These are phyloP conservation scores for Candolleomyces eurysporus DNA, from an alignment of 768 basidiomycete species.

Conservation along the genomic window DNA sequence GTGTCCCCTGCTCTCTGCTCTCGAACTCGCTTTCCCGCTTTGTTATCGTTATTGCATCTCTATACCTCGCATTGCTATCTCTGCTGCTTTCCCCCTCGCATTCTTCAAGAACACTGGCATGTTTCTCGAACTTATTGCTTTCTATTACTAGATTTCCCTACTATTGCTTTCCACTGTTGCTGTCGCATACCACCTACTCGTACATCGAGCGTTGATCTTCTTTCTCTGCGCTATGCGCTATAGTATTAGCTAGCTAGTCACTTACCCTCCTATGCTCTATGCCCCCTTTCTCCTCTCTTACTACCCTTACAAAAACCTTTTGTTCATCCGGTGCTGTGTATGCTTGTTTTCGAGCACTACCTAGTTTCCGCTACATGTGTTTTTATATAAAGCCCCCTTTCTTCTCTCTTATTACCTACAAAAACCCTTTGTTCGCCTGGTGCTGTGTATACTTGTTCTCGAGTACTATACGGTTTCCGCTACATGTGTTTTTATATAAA, in stretches of 20 bases:
- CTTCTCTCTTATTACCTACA: slow-evolving; percentile 12
- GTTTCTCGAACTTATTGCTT: neutral
- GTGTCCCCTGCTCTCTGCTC: slow-evolving; percentile 7
- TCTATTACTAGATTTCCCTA: neutral
- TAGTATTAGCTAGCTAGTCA: slow-evolving; percentile 10
- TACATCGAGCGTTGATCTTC: slow-evolving; percentile 12
- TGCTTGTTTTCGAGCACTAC: neutral
- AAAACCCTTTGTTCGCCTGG: neutral
- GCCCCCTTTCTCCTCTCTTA: slow-evolving; percentile 10
- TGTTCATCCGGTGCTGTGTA: neutral
- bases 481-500: neutral
- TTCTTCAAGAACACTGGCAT: slow-evolving; percentile 9
- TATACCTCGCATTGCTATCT: neutral
- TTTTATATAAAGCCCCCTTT: neutral
- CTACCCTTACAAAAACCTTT: neutral
- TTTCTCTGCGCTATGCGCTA: slow-evolving; percentile 12
- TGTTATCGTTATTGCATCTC: neutral
- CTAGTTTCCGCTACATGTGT: slow-evolving; percentile 5
- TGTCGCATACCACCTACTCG: slow-evolving; percentile 9
- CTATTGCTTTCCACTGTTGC: slow-evolving; percentile 11
- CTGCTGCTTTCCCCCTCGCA: neutral
- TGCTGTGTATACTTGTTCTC: neutral
- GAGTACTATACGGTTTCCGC: slow-evolving; percentile 6
- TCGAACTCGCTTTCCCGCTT: neutral
- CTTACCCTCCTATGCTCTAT: slow-evolving; percentile 15